Percentiles rank a stretch among this genome's conserved stretches.
Evolutionary conservation across 2,329 filamentous ascomycete species (phyloP).

Genomic region (Epichloe typhina): DNA sequence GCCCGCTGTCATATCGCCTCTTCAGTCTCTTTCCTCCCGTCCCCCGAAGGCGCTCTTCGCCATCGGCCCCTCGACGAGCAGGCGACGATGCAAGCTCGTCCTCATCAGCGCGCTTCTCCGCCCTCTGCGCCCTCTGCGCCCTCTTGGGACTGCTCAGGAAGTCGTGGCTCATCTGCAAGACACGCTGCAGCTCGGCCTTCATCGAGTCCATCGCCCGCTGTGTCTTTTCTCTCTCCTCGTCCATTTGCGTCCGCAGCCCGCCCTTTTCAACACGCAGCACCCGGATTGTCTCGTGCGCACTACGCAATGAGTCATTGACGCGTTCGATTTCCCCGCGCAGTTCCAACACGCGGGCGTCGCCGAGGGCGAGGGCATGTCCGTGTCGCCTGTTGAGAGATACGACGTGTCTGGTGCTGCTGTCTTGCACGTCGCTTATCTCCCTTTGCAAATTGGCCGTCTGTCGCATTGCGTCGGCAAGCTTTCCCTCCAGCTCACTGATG

Average conservation of each 20-base stretch:
- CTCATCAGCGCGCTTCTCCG: not conserved
- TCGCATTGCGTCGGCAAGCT: constrained; percentile 28
- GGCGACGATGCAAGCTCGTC: constrained; percentile 7
- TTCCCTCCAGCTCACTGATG: constrained; percentile 29
- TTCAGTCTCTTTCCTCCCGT: constrained; percentile 20
- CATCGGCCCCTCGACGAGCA: constrained; percentile 6
- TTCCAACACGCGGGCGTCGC: constrained; percentile 37
- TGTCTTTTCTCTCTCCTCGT: constrained; percentile 26
- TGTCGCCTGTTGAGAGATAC: constrained; percentile 26
- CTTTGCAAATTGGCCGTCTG: constrained; percentile 24
- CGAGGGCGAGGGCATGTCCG: constrained; percentile 33
- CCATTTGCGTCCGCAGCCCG: constrained; percentile 21
- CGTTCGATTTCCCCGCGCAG: constrained; percentile 35
- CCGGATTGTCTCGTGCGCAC: constrained; percentile 33
- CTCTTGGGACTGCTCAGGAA: constrained; percentile 24
- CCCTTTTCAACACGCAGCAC: constrained; percentile 33
- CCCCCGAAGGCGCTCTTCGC: constrained; percentile 1
- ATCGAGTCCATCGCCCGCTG: constrained; percentile 34
- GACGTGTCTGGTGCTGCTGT: constrained; percentile 20
- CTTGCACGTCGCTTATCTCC: constrained; percentile 25
- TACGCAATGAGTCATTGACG: constrained; percentile 30
- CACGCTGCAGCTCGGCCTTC: constrained; percentile 36
- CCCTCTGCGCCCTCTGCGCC: constrained; percentile 6
- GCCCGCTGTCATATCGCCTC: constrained; percentile 39
- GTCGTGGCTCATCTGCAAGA: constrained; percentile 32